These are phyloP conservation scores for Eragrostis tef DNA, from an alignment of 202 grass and related monocot genomes.

Conservation along the genomic window DNA sequence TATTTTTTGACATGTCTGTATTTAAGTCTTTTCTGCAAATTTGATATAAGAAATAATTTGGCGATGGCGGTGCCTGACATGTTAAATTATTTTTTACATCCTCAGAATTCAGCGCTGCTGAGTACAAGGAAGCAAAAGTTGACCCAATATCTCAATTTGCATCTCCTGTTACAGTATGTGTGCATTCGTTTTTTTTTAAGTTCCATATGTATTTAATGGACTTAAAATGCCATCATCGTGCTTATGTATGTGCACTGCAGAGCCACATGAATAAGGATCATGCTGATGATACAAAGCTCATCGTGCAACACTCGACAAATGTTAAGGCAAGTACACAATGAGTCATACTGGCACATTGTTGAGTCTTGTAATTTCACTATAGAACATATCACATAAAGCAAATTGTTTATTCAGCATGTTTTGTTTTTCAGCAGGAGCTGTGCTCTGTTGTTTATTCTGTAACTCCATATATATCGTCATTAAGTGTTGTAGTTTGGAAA, in stretches of 20 bases:
- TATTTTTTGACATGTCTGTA: neutral
- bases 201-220: constrained; percentile 1
- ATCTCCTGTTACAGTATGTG: constrained; percentile 68
- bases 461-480: neutral
- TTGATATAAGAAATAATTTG: constrained; percentile 11
- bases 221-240: constrained; percentile 6
- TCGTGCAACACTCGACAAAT: constrained; percentile 78
- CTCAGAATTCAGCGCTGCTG: constrained; percentile 74
- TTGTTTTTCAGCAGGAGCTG: neutral
- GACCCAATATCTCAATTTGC: constrained; percentile 94
- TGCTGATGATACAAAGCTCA: constrained; percentile 88
- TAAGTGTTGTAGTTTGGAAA: constrained; percentile 13
- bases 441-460: neutral
- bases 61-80: constrained; percentile 15
- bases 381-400: constrained; percentile 14
- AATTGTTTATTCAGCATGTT: neutral
- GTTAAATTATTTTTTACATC: constrained; percentile 37
- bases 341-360: constrained; percentile 1
- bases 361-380: constrained; percentile 28
- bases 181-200: constrained; percentile 13
- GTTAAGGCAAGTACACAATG: constrained; percentile 65
- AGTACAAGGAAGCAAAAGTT: constrained; percentile 81
- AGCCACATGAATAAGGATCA: constrained; percentile 98
- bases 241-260: constrained; percentile 49
- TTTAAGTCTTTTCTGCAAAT: constrained; percentile 21